Base-by-base conservation (phyloP, 2,329 filamentous ascomycete genomes). In the Epichloe aotearoae region DNA sequence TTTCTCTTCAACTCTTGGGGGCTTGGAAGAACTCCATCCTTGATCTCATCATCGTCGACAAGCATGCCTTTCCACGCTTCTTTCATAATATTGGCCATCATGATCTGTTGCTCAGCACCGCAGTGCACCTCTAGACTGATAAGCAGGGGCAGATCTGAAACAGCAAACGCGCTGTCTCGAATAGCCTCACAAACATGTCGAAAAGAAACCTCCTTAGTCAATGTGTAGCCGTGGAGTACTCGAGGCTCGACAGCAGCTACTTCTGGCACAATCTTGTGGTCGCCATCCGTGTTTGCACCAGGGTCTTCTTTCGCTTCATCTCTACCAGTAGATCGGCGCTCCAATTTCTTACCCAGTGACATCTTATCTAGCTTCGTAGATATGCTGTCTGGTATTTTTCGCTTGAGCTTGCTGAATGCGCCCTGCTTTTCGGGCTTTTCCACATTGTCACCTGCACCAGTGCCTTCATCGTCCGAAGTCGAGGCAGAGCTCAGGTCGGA, bases 81-180 rank as follows among this genome's bases (percentile, higher is more conserved):
- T 55, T 82, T 76, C 81, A 98, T 96, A 60, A 97, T 95, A 54
- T 86, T 76, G 5, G 95, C 89, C 88, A 97, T 96, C 52, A 84
- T 76, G 56, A 86, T 78, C 65, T 98, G 93, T 67, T 98, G 93
- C 51, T 84, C 77, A 0, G 80, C 69, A 54, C 74, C 75, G 56
- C 88, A 89, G 69, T 97, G 93, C 0, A 97, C 88, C 66, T 98
- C 93, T 34, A 98, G 76, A 62, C 88, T 95, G 59, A 96, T 84
- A 53, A 97, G 91, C n/a, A 98, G 73, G 0, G 93, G 93, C 17
- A 95, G 71, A 54, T 91, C 83, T 19, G 79, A 83, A 4, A 73
- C 78, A 3, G 77, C 69, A 60, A 97, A 97, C 1, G 86, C 89
- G 59, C 83, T 79, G 51, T 95, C 80, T 34, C 80, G 75, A 56